Evolutionary conservation across 2,329 filamentous ascomycete genomes (phyloP), one percentile per base, ranked within the genome.

Genomic region (Chaetomiaceae sp.): DNA sequence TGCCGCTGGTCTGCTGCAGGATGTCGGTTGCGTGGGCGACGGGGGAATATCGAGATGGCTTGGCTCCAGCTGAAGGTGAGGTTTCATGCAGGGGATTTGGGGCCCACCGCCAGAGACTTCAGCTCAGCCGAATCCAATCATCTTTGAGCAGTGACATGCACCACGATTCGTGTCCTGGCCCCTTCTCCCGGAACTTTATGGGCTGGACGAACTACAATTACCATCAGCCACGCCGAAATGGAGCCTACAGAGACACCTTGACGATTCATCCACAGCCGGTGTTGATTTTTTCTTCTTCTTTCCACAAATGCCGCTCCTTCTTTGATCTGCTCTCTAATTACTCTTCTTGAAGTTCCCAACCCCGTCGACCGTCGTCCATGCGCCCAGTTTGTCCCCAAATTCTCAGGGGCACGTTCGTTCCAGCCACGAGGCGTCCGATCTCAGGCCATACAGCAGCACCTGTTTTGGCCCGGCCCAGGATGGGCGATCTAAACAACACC

Each of bases 401-500:
- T 31, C 37, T 39, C 19, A 23, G 37, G 37, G 20, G 37, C 9
- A 23, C 11, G 19, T 12, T 17, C 20, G n/a, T 39, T 39, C 19
- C 37, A 15, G 19, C 20, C 19, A 20, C 23, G 34, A 33, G 17
- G 15, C 42, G 22, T 23, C 15, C n/a, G 25, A 39, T 51, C 34
- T 14, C 27, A 23, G 19, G 17, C 11, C 25, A 25, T 17, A 36
- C 36, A 22, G 8, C 23, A 12, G n/a, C 17, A 19, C 37, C 48
- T 39, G 4, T 27, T 23, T 15, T 8, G 14, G 12, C 46, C 31
- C 51, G 27, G 14, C 33, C 22, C 29, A 45, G 14, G 23, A 54
- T 54, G 52, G 52, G 47, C 14, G 52, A 54, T 33, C 46, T 54
- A 19, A 54, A 54, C 25, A 49, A 54, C 22, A 47, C 40, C 1